Base-by-base conservation (phyloP, 1,284 basidiomycete species). In the Naganishia liquefaciens region DNA sequence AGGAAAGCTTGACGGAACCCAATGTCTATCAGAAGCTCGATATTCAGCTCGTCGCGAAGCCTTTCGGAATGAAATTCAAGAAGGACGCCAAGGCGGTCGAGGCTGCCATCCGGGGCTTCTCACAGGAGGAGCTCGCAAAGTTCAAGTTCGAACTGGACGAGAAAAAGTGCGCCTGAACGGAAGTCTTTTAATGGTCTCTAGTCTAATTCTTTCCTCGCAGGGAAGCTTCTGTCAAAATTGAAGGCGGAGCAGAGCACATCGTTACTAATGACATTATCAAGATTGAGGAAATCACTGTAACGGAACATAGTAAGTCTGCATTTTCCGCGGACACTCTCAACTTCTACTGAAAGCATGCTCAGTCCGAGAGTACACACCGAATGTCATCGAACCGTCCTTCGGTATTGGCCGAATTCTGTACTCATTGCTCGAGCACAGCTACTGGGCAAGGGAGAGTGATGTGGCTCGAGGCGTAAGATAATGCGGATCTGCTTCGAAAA, bases 361-460 rank as follows among this genome's bases (percentile, higher is more conserved):
- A 91, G 93, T 93, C 69, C 90, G 95, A 72, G 94, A 97, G 80
- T 98, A 86, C 79, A 92, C 87, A 54, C 95, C 95, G 53, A 98
- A 98, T 80, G 95, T 99, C 78, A 96, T 98, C 76, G 95, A 98
- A 79, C 95, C 95, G 30, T 99, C 96, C 21, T 98, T 98, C 79
- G 95, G 96, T 72, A 87, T 99, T 72, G 95, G 95, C 65, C 91
- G 95, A 66, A 97, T 99, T 74, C 84, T 98, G 54, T 98, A 98
- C 80, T 88, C 88, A 42, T 82, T 98, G 60, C 86, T 99, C 54
- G 95, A 99, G 80, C 95, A 99, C 83, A 88, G 86, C 72, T 99
- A 90, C 84, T 98, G 95, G 95, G 86, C 87, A 65, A 87, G 95
- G 76, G 93, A 93, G 75, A 87, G 92, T 74, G 92, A 95, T 78